Evolutionary conservation across 2,329 filamentous ascomycete genomes (phyloP), one percentile per base, ranked within the genome.

Genomic region (Knufia fluminis): DNA sequence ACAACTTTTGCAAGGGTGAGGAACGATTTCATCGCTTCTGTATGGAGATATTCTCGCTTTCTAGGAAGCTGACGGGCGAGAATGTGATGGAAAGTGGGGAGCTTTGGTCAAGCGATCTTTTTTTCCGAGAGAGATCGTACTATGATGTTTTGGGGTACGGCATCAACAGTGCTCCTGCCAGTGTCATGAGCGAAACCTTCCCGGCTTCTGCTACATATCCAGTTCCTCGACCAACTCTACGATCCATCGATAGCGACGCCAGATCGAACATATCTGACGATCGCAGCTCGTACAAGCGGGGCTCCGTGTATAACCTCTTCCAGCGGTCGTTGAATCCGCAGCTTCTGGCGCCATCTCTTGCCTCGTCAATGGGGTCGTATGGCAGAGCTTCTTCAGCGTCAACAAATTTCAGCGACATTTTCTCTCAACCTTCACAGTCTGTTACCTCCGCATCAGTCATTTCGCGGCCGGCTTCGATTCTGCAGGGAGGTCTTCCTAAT

Each of bases 1-100:
- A 94, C 64, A 95, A 95, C 61, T 91, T 97, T 58, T 98, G 92
- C 68, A 84, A 82, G 58, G 92, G 91, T 4, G 92, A 98, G 64
- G 92, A 98, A 67, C 75, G 92, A 45, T 91, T 98, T 31, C 92
- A 97, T 64, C 82, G 90, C 9, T 92, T 98, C 65, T 92, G 85
- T 62, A 85, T 89, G 57, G 92, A 97, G 64, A 78, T 97, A 23
- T 85, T 91, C 59, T 85, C 80, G 54, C 94, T 88, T 61, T 83
- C 95, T 55, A 84, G 81, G 57, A 89, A 88, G 62, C 73, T 97
- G 6, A 83, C 94, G 24, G 88, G 87, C 23, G 86, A 94, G 52
- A 88, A 81, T 40, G 82, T 94, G 54, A 74, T 85, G 53, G 86
- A 94, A 32, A 86, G 86, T 0, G 89, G 91, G 0, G 86, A 94